Conservation (phyloP, 164 flowering plant species). For the Magnolia changhungtana region DNA sequence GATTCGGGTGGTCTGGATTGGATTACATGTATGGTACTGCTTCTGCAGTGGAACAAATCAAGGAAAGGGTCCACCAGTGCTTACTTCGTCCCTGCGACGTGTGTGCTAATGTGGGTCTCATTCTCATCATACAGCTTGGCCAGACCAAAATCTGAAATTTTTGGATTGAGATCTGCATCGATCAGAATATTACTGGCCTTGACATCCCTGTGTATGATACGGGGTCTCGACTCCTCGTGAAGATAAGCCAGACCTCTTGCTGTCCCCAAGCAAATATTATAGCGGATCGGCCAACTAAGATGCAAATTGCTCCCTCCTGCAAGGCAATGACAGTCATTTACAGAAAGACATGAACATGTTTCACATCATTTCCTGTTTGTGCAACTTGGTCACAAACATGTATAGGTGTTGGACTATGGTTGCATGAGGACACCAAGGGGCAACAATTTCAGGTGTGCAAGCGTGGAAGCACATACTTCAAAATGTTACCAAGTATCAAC, state of each 20-base stretch:
- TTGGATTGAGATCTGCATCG: slow-evolving; percentile 31
- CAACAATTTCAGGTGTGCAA: too few relatives aligned
- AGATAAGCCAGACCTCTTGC: slow-evolving; percentile 42
- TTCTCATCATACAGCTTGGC: slow-evolving; percentile 36
- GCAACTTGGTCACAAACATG: too few relatives aligned
- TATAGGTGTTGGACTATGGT: too few relatives aligned
- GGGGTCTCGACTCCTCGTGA: slow-evolving; percentile 33
- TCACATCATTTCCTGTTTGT: background rate
- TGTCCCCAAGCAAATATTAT: slow-evolving; percentile 33
- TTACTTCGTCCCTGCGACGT: slow-evolving; percentile 41
- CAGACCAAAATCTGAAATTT: slow-evolving; percentile 43
- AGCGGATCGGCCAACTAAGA: slow-evolving; percentile 31
- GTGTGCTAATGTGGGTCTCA: slow-evolving; percentile 34
- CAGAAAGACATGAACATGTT: background rate
- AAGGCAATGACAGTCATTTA: background rate
- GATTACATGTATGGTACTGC: too few relatives aligned
- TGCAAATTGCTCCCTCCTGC: slow-evolving; percentile 17
- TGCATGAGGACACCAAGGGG: too few relatives aligned
- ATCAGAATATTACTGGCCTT: slow-evolving; percentile 40
- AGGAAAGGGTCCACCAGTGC: background rate
- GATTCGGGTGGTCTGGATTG: too few relatives aligned
- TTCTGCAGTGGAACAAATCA: background rate
- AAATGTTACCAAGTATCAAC: too few relatives aligned
- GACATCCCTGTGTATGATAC: slow-evolving; percentile 37
- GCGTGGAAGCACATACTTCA: too few relatives aligned